phyloP scores from a whole-genome alignment of 176 grass and related monocot genomes.

The Areca catechu region DNA sequence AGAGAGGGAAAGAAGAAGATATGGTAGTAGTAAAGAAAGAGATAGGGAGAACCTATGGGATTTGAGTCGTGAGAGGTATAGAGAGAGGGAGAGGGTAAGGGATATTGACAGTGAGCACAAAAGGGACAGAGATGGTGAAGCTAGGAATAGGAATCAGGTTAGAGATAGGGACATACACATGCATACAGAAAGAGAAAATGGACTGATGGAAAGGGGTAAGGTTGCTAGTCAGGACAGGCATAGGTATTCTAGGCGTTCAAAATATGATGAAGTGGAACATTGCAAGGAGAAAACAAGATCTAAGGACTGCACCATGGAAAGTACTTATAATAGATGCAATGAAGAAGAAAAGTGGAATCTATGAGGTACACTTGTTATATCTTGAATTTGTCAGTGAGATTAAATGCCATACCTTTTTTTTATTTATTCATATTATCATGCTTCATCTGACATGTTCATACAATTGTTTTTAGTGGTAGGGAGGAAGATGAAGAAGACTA shows the following conservation, averaged over 20 bases:
- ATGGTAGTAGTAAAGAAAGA: conserved; percentile 39
- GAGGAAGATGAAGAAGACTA: conserved; percentile 84
- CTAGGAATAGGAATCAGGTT: conserved; percentile 31
- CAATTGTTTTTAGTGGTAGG: conserved; percentile 24
- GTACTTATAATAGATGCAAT: conserved; percentile 17
- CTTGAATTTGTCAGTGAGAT: too few species aligned
- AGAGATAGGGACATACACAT: conserved; percentile 28
- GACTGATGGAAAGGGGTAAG: conserved; percentile 20
- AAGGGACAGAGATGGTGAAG: not conserved
- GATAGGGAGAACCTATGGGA: conserved; percentile 32
- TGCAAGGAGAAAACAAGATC: conserved; percentile 39
- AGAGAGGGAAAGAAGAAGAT: conserved; percentile 32
- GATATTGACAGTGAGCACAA: conserved; percentile 1
- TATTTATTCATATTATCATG: conserved; percentile 11
- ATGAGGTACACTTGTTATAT: conserved; percentile 31
- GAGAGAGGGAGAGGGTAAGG: conserved; percentile 29
- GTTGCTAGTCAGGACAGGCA: conserved; percentile 30
- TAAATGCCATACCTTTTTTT: not conserved
- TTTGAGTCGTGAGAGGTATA: conserved; percentile 34
- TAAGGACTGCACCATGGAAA: conserved; percentile 32
- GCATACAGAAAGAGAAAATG: conserved; percentile 23
- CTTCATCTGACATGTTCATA: not conserved
- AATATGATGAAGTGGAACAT: conserved; percentile 26
- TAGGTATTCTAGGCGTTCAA: conserved; percentile 34
- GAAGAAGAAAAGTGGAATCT: conserved; percentile 32